Conservation (phyloP, 208 protist species). For the Trypanosoma mega region DNA sequence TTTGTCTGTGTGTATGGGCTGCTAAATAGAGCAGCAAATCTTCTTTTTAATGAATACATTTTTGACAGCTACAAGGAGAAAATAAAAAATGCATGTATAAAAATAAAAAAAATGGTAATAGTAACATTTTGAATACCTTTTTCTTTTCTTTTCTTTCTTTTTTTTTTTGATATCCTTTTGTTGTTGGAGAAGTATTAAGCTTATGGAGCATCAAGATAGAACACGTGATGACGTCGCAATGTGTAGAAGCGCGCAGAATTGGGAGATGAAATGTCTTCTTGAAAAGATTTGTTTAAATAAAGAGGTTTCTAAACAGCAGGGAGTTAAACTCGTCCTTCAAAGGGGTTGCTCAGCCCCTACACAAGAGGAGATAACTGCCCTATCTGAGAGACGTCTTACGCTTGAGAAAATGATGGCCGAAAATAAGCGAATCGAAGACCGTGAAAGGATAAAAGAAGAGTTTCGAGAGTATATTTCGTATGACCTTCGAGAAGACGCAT, state of each 20-base stretch:
- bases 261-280: slow-evolving; percentile 1
- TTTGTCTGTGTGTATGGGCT: no score
- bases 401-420: slow-evolving; percentile 1
- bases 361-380: slow-evolving; percentile 2
- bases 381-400: slow-evolving; percentile 5
- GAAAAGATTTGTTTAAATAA: slow-evolving; percentile 15
- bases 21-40: no score
- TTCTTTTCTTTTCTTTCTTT: no score
- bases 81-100: no score
- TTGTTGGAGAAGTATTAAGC: no score
- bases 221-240: not conserved
- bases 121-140: no score
- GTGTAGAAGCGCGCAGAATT: not conserved
- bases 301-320: slow-evolving; percentile 11
- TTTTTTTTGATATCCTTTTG: no score
- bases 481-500: not conserved
- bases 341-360: slow-evolving; percentile 16
- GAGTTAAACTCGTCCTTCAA: slow-evolving; percentile 17
- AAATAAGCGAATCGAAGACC: slow-evolving; percentile 4
- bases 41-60: no score
- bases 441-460: slow-evolving; percentile 3
- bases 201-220: not conserved
- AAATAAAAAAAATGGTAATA: no score
- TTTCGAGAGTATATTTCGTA: slow-evolving; percentile 22
- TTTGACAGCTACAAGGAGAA: no score